A percentile compares a stretch with the other conserved stretches of the same genome.
These are phyloP conservation scores for Microbotryomycetes sp. DNA, from an alignment of 1,284 basidiomycete species.

Conservation along the genomic window DNA sequence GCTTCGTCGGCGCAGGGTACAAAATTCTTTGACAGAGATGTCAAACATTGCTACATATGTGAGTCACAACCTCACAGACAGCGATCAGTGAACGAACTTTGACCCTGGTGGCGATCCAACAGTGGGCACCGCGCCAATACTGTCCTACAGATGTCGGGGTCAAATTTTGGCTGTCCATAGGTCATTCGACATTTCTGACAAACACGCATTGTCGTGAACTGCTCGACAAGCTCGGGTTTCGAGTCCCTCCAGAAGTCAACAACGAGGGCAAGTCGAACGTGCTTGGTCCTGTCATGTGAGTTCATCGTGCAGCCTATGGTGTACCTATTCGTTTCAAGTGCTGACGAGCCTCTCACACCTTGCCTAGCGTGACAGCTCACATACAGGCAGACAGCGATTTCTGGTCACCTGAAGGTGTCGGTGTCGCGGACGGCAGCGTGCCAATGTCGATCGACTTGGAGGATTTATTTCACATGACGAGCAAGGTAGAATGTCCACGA, in stretches of 20 bases:
- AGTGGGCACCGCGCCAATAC: no score
- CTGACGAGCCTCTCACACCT: not conserved
- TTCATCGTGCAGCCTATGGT: no score
- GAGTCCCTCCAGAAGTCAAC: not conserved
- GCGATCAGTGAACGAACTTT: no score
- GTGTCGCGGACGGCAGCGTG: no score
- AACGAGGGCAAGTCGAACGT: not conserved
- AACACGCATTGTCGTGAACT: not conserved
- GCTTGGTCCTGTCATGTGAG: not conserved
- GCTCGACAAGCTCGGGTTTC: not conserved
- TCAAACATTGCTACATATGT: no score
- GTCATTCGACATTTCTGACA: not conserved
- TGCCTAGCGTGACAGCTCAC: no score
- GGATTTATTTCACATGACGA: not conserved
- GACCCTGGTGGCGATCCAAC: no score
- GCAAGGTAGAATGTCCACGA: not conserved
- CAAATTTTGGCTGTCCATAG: not conserved
- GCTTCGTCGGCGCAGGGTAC: not conserved
- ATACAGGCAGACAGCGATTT: no score
- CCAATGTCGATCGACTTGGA: not conserved
- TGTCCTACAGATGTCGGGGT: conserved; percentile 2
- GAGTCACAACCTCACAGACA: not conserved
- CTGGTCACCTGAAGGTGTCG: no score
- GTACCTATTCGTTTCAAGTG: not conserved
- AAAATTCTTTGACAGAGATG: not conserved